Evolutionary conservation across 345 rosid species (phyloP).

Genomic region (Populus euphratica): DNA sequence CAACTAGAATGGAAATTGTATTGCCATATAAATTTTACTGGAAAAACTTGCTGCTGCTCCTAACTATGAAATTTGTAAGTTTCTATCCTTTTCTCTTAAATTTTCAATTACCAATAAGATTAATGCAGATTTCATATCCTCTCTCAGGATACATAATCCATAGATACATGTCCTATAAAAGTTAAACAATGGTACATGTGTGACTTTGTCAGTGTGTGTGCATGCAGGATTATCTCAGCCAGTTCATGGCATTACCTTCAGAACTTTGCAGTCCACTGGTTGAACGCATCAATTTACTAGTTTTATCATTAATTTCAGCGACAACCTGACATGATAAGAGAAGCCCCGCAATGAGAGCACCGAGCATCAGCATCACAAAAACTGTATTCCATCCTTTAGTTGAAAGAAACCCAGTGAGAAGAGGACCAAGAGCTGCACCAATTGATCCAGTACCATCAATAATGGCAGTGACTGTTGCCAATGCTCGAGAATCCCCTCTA

Average conservation of each 20-base stretch:
- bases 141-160: neutral
- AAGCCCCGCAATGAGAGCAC: conserved; percentile 78
- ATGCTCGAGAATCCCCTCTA: conserved; percentile 83
- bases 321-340: conserved; percentile 62
- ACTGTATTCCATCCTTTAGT: conserved; percentile 71
- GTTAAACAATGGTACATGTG: neutral
- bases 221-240: neutral
- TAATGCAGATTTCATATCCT: neutral
- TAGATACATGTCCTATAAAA: neutral
- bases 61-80: neutral
- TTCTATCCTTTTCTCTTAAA: no score
- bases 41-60: neutral
- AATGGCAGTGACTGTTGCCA: conserved; percentile 91
- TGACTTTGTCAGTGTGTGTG: neutral
- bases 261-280: conserved; percentile 17
- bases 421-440: conserved; percentile 94
- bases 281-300: conserved; percentile 9
- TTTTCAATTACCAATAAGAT: neutral
- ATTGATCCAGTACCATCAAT: conserved; percentile 92
- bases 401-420: conserved; percentile 82
- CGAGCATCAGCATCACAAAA: conserved; percentile 60
- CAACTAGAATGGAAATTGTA: no score
- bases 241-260: conserved; percentile 45
- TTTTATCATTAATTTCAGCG: conserved; percentile 44
- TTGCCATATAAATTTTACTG: neutral